Evolutionary conservation across 768 basidiomycete species (phyloP), one percentile per base, ranked within the genome.

Genomic region (Mycena pura): DNA sequence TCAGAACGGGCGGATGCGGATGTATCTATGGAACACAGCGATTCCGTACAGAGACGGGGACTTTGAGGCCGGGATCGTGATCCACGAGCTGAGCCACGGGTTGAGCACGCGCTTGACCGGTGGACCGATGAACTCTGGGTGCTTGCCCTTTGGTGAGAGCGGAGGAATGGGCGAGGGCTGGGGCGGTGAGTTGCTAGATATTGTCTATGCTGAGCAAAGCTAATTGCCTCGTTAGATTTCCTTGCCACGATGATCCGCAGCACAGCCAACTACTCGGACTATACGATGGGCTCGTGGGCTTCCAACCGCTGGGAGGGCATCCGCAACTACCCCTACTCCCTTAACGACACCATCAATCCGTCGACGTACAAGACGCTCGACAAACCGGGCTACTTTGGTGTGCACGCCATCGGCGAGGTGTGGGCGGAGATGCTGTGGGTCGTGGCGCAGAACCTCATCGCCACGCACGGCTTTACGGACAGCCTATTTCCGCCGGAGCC

Each of bases 151-250:
- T 89, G 96, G 96, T 50, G 95, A 99, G 78, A 83, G 88, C 25
- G 96, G 96, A 36, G 96, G 95, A 24, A 98, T 98, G 96, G 96
- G 96, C 66, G 95, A 97, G 77, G 95, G 95, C 14, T 97, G 95
- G 95, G 95, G 95, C 64, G 88, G 86, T 84, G 56, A 43, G 78
- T 74, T 0, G 7, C 5, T 5, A n/a, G n/a, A n/a, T 21, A 13
- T 24, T 47, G 5, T 9, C 57, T 6, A 49, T 43, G 5, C 15
- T 22, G 27, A 40, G 9, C 68, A 19, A 1, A 38, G 34, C 34
- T 66, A 3, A 39, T 3, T 22, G 10, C 10, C 27, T 28, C 22
- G 21, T 32, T 46, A 81, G 92, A 95, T 68, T 95, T 89, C 78
- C 77, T 97, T 48, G 96, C 95, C 6, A 98, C 95, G 0, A 86